phyloP scores from a whole-genome alignment of 352 stramenopile species.

The Phytophthora multivora region DNA sequence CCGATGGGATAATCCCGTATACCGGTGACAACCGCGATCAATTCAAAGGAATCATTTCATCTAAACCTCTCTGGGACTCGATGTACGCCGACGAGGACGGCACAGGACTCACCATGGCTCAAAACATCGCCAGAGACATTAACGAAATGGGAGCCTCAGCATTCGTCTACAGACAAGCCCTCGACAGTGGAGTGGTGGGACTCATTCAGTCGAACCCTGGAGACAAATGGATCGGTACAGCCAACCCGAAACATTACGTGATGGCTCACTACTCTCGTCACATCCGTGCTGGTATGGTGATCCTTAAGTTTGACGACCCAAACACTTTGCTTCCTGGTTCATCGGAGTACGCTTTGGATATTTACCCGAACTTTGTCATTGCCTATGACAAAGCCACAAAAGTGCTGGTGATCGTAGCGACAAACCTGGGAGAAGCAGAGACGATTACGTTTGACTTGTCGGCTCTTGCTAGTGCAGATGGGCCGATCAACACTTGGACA shows the following conservation, averaged over 20 bases:
- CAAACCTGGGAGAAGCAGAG: conserved; percentile 13
- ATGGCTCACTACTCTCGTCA: conserved; percentile 57
- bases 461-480: neutral
- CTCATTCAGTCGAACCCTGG: conserved; percentile 46
- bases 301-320: conserved; percentile 32
- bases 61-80: conserved; percentile 46
- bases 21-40: conserved; percentile 29
- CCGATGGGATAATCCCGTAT: conserved; percentile 42
- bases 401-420: conserved; percentile 16
- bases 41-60: conserved; percentile 27
- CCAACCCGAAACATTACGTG: conserved; percentile 51
- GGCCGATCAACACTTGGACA: conserved; percentile 13
- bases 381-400: conserved; percentile 7
- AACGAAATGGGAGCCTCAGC: conserved; percentile 46
- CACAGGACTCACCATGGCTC: conserved; percentile 40
- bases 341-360: conserved; percentile 10
- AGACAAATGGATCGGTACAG: conserved; percentile 39
- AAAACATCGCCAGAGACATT: conserved; percentile 48
- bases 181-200: conserved; percentile 44
- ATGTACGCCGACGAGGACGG: conserved; percentile 46
- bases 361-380: conserved; percentile 12
- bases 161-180: conserved; percentile 57
- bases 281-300: conserved; percentile 46
- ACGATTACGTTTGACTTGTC: conserved; percentile 13
- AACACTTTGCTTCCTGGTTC: conserved; percentile 15